These are phyloP conservation scores for Cercospora zeae-maydis DNA, from an alignment of 2,329 filamentous ascomycete species.

Conservation along the genomic window DNA sequence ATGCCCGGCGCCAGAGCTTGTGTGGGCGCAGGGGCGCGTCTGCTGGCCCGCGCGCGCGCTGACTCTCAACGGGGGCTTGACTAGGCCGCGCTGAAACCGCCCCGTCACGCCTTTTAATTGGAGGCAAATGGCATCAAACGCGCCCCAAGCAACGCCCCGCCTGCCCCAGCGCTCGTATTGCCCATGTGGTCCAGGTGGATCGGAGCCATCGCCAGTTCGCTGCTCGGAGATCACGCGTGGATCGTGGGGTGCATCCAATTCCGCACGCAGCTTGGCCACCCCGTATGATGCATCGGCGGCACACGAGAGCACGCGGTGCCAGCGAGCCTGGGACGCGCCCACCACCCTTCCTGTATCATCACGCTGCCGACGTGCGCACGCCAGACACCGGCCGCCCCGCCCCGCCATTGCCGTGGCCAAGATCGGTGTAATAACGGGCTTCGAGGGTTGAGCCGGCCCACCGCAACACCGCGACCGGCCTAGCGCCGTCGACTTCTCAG, in stretches of 20 bases:
- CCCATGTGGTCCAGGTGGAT: not conserved
- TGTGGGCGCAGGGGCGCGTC: not conserved
- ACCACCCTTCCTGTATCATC: not conserved
- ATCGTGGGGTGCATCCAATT: not conserved
- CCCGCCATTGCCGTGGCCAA: not conserved
- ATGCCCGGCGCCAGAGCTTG: slow-evolving; percentile 2
- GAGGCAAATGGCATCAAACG: not conserved
- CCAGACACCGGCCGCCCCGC: too few relatives aligned
- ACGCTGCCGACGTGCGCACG: not conserved
- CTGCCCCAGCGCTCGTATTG: slow-evolving; percentile 1
- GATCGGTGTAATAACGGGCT: slow-evolving; percentile 10
- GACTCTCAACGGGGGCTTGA: not conserved
- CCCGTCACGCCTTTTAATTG: slow-evolving; percentile 5
- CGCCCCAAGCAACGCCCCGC: slow-evolving; percentile 4
- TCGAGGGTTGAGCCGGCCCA: not conserved
- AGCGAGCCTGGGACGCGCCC: not conserved
- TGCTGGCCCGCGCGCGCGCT: not conserved
- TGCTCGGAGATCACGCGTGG: slow-evolving; percentile 5
- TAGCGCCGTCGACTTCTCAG: slow-evolving; percentile 9
- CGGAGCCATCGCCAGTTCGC: slow-evolving; percentile 4
- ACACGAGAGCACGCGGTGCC: not conserved
- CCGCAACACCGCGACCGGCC: slow-evolving; percentile 1
- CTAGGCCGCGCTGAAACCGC: slow-evolving; percentile 7
- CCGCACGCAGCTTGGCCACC: not conserved
- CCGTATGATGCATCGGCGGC: too few relatives aligned